Evolutionary conservation across 805 yeast species (phyloP).

Genomic region (Tetrapisispora namnaoensis): DNA sequence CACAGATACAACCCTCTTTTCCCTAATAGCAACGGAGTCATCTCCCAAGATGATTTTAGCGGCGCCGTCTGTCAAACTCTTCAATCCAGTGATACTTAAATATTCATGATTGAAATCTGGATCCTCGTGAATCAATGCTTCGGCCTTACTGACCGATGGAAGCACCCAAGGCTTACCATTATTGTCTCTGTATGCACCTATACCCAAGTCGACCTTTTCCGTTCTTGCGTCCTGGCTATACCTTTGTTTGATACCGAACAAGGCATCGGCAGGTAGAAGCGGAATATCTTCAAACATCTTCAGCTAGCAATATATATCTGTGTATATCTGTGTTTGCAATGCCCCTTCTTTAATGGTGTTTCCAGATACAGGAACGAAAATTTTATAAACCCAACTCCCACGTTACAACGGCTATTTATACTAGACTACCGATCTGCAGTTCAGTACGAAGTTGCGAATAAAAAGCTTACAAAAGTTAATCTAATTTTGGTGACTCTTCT

Average conservation of each 20-base stretch:
- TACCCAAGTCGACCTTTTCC: constrained; percentile 74
- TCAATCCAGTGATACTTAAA: constrained; percentile 70
- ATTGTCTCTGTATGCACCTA: constrained; percentile 92
- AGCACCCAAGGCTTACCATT: constrained; percentile 82
- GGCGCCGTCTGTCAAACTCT: constrained; percentile 57
- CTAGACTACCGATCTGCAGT: too few species aligned
- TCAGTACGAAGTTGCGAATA: too few species aligned
- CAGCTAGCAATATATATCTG: too few species aligned
- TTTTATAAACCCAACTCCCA: too few species aligned
- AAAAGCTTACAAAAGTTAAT: too few species aligned
- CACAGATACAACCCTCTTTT: constrained; percentile 63
- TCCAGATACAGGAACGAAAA: too few species aligned
- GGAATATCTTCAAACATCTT: constrained; percentile 37
- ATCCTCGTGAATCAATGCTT: constrained; percentile 47
- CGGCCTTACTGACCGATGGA: constrained; percentile 66
- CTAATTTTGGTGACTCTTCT: too few species aligned
- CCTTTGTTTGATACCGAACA: constrained; percentile 72
- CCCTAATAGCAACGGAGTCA: constrained; percentile 44
- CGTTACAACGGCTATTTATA: too few species aligned
- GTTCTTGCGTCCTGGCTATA: constrained; percentile 46
- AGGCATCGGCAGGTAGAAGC: constrained; percentile 75
- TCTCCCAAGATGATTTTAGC: constrained; percentile 64
- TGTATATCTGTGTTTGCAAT: too few species aligned
- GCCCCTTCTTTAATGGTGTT: too few species aligned
- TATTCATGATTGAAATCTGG: constrained; percentile 76